phyloP scores from a whole-genome alignment of 2,329 filamentous ascomycete species.

The Ascochyta pisi region DNA sequence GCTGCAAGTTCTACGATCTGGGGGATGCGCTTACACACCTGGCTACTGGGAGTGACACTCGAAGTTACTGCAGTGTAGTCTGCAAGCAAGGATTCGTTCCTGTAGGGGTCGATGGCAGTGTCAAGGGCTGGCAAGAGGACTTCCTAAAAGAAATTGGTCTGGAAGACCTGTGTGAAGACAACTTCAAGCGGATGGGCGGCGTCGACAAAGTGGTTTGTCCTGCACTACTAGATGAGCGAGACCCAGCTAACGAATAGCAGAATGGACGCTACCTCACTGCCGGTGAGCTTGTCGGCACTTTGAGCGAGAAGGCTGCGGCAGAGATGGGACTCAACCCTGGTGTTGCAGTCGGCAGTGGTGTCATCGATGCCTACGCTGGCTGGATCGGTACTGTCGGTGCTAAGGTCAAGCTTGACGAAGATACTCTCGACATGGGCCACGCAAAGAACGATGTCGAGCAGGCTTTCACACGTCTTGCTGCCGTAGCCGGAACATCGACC shows the following conservation, averaged over 20 bases:
- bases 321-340: constrained; percentile 86
- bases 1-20: constrained; percentile 97
- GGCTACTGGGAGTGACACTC: constrained; percentile 87
- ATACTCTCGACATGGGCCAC: constrained; percentile 70
- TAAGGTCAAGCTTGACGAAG: constrained; percentile 77
- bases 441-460: constrained; percentile 87
- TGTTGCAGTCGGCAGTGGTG: constrained; percentile 91
- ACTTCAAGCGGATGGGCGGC: constrained; percentile 92
- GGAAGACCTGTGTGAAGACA: constrained; percentile 80
- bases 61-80: constrained; percentile 94
- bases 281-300: constrained; percentile 84
- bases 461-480: constrained; percentile 89
- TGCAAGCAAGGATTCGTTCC: constrained; percentile 98
- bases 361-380: constrained; percentile 97
- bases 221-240: constrained; percentile 22
- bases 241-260: constrained; percentile 61
- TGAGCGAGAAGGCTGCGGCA: constrained; percentile 81
- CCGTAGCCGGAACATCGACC: constrained; percentile 94
- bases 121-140: constrained; percentile 98
- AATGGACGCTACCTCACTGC: constrained; percentile 91
- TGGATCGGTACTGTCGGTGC: constrained; percentile 99
- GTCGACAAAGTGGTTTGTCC: constrained; percentile 89
- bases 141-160: constrained; percentile 88
- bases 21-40: constrained; percentile 92
- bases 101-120: constrained; percentile 94